Conservation (phyloP, 1,139 yeast species). For the Geotrichum candidum region DNA sequence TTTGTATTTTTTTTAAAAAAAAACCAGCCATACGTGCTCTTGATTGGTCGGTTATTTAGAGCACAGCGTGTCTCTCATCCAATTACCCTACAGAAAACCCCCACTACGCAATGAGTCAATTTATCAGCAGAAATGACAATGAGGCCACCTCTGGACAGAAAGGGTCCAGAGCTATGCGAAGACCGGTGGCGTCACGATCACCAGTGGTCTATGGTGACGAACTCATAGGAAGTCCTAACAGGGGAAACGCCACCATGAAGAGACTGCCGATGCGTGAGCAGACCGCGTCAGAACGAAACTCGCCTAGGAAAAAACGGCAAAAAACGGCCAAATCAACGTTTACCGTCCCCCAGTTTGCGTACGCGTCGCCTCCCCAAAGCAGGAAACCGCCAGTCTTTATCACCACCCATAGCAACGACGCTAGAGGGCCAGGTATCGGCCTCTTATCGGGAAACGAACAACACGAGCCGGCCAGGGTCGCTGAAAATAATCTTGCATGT, state of each 20-base stretch:
- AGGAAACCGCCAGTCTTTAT: background rate
- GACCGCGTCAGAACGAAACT: constrained; percentile 6
- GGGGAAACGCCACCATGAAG: background rate
- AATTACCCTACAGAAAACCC: background rate
- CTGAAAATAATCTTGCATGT: background rate
- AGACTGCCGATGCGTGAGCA: background rate
- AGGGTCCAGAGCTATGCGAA: background rate
- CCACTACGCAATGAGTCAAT: background rate
- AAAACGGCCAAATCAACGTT: background rate
- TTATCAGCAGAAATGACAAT: background rate
- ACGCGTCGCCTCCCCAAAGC: background rate
- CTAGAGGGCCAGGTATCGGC: background rate
- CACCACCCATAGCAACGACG: background rate
- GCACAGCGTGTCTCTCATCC: background rate
- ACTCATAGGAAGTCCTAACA: background rate
- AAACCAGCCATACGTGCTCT: background rate
- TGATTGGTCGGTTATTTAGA: background rate
- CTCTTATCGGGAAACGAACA: background rate
- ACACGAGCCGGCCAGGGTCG: background rate
- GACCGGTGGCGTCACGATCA: background rate
- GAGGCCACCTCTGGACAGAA: background rate
- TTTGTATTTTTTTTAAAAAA: background rate
- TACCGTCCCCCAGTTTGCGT: background rate
- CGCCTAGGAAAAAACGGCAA: background rate
- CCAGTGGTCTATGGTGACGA: background rate